phyloP scores from a whole-genome alignment of 2,329 filamentous ascomycete species.

The Microthyrium microscopicum region DNA sequence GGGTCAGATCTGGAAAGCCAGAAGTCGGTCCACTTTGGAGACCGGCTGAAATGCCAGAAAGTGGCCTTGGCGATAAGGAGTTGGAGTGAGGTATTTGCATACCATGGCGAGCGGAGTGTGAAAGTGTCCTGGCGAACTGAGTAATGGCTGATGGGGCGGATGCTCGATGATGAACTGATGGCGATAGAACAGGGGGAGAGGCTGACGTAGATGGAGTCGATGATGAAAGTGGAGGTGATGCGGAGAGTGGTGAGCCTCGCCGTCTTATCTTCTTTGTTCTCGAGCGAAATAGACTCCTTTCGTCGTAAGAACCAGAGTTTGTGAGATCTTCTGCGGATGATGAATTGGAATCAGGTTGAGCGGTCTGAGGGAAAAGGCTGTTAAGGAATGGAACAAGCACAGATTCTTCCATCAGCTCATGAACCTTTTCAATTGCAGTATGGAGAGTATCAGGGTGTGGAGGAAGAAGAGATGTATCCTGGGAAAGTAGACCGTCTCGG shows the following conservation, averaged over 20 bases:
- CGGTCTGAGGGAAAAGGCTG: conserved; percentile 34
- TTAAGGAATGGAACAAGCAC: conserved; percentile 87
- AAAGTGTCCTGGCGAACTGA: conserved; percentile 12
- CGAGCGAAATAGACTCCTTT: conserved; percentile 16
- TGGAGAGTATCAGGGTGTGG: conserved; percentile 61
- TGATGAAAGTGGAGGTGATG: conserved; percentile 10
- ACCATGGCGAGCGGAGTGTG: conserved; percentile 6
- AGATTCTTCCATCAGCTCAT: conserved; percentile 95
- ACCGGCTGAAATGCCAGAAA: neutral
- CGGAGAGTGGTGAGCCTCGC: no score
- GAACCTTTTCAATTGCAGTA: conserved; percentile 71
- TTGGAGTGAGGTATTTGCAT: conserved; percentile 1
- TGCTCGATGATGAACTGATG: conserved; percentile 15
- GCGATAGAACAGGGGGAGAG: conserved; percentile 15
- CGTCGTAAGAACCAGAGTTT: conserved; percentile 23
- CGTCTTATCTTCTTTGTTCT: neutral
- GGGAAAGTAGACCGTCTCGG: conserved; percentile 58
- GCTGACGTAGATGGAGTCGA: conserved; percentile 12
- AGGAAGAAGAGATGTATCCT: conserved; percentile 41
- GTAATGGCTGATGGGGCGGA: conserved; percentile 23
- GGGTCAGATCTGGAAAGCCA: conserved; percentile 17
- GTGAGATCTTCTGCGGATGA: conserved; percentile 21
- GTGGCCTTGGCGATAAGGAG: conserved; percentile 16
- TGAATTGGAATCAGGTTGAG: conserved; percentile 26
- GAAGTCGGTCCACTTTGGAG: conserved; percentile 12